Base-by-base conservation (phyloP, 1,139 yeast genomes). In the Ashbya aceris region DNA sequence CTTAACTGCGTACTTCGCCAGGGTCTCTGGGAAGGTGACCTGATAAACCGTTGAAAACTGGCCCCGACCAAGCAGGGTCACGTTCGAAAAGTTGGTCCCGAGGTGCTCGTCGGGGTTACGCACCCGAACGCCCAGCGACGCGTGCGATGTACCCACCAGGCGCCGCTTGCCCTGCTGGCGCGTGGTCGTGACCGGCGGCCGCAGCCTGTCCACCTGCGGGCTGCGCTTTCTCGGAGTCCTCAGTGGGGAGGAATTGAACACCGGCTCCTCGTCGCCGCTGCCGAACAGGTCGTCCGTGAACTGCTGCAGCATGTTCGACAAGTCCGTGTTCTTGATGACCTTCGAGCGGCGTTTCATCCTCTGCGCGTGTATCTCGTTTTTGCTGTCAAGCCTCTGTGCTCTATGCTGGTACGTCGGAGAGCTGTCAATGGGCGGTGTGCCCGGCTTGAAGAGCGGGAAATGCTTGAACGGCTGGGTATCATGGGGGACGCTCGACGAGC, bases 31-130 rank as follows among this genome's bases (percentile, higher is more conserved):
- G 62, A 77, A 72, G 50, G 84, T 64, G 45, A 83, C 80, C 54
- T 83, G 86, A 62, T 77, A 91, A 9, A 94, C 97, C 36, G 79
- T 70, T 2, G 96, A 84, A 57, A 91, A 91, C 61, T 86, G 95
- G 14, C 98, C 97, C 33, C 75, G 69, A 3, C 95, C 96, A 40
- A 87, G 69, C 40, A 79, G 65, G 41, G 74, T 72, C 38, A 89
- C 86, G 51, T 79, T 76, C 42, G 75, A 84, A 64, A 89, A 89
- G 59, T 80, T 77, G 30, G 77, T 71, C 37, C 73, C 66, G 46
- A 86, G 68, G 56, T 78, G 84, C 2, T 57, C 46, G 47, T 60
- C 64, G 6, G 64, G 62, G 36, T 56, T 59, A n/a, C 40, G 14
- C 40, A 39, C 29, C 26, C 41, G 40, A 7, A 45, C 46, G 30